phyloP scores from a whole-genome alignment of 495 filamentous ascomycete species.

The Lasiosphaeriaceae sp. region DNA sequence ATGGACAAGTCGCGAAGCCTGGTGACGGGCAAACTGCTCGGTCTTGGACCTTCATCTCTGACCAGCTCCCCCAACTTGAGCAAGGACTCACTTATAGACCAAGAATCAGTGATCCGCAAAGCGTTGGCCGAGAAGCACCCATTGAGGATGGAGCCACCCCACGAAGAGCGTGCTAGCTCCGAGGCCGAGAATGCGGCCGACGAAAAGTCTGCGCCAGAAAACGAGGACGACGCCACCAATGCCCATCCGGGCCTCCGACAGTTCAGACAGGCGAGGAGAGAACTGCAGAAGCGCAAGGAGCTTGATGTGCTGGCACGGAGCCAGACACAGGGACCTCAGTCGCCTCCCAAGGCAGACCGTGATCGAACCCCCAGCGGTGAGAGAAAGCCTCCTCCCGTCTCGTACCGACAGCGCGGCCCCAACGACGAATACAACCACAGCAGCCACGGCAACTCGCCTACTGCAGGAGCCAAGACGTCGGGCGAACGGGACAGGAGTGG shows the following conservation, averaged over 20 bases:
- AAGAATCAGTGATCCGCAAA: constrained; percentile 22
- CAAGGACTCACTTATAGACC: constrained; percentile 29
- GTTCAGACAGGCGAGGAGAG: constrained; percentile 50
- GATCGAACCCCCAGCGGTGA: constrained; percentile 43
- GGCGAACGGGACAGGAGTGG: constrained; percentile 56
- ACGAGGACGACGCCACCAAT: constrained; percentile 27
- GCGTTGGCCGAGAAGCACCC: constrained; percentile 23
- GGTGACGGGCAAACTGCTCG: no score
- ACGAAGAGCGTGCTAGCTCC: constrained; percentile 22
- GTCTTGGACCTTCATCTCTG: no score
- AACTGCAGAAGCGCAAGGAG: constrained; percentile 50
- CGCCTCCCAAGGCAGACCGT: constrained; percentile 28
- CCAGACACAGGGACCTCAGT: constrained; percentile 20
- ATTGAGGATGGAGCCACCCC: constrained; percentile 44
- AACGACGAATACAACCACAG: constrained; percentile 32
- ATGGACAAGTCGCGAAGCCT: constrained; percentile 39
- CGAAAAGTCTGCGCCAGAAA: constrained; percentile 11
- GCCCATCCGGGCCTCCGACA: constrained; percentile 41
- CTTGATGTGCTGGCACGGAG: constrained; percentile 35
- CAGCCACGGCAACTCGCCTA: constrained; percentile 18
- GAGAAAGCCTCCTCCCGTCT: constrained; percentile 39
- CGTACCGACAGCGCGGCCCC: constrained; percentile 36
- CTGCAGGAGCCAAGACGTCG: constrained; percentile 23
- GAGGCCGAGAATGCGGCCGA: constrained; percentile 18
- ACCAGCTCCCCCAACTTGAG: constrained; percentile 38